Evolutionary conservation across 83 land plant genomes (phyloP).

Genomic region (Picea engelmannii): DNA sequence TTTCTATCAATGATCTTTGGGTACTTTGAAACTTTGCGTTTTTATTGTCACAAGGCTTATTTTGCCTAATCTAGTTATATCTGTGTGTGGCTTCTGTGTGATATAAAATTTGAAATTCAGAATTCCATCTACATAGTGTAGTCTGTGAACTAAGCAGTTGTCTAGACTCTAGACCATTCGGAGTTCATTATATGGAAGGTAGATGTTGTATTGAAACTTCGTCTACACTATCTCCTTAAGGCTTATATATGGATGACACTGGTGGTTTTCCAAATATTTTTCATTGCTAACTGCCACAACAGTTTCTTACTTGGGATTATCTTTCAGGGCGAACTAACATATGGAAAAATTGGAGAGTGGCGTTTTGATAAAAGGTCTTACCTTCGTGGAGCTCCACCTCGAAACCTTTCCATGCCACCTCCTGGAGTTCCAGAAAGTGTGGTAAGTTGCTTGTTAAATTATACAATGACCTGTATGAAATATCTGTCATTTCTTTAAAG

Average conservation of each 20-base stretch:
- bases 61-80: background rate
- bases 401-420: slow-evolving; percentile 69
- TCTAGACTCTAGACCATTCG: background rate
- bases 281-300: background rate
- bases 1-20: background rate
- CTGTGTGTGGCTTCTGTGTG: background rate
- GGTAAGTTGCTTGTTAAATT: slow-evolving; percentile 36
- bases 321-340: slow-evolving; percentile 62
- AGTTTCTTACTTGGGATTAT: background rate
- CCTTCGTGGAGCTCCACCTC: slow-evolving; percentile 61
- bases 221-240: background rate
- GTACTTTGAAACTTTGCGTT: background rate
- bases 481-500: no score
- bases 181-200: background rate
- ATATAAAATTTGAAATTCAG: background rate
- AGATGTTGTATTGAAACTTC: background rate
- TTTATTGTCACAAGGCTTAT: background rate
- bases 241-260: background rate
- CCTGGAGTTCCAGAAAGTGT: slow-evolving; percentile 83
- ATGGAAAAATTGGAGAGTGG: slow-evolving; percentile 80
- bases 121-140: background rate
- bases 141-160: background rate
- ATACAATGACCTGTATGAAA: no score
- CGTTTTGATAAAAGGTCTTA: slow-evolving; percentile 76
- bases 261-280: background rate